These are phyloP conservation scores for Linum usitatissimum DNA, from an alignment of 345 rosid genomes.

Conservation along the genomic window DNA sequence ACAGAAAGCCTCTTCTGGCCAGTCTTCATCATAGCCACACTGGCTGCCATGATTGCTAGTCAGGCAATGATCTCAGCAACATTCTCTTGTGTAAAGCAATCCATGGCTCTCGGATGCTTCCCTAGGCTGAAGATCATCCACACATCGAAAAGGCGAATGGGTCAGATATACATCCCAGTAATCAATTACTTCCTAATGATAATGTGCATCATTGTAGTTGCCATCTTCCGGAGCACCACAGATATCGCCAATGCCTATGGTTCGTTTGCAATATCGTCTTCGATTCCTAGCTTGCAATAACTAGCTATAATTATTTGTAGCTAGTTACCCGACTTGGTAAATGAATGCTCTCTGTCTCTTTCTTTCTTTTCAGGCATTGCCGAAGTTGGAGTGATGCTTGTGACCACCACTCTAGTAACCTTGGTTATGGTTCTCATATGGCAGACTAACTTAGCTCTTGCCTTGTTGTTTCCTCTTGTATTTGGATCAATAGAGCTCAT, in stretches of 20 bases:
- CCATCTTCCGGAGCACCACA: conserved; percentile 74
- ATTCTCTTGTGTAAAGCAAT: conserved; percentile 86
- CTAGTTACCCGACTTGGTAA: background rate
- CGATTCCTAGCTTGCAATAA: background rate
- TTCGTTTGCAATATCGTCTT: conserved; percentile 15
- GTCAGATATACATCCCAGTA: conserved; percentile 85
- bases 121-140: conserved; percentile 92
- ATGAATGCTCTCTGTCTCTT: background rate
- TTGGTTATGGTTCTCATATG: conserved; percentile 92
- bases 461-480: conserved; percentile 61
- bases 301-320: no score
- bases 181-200: conserved; percentile 90
- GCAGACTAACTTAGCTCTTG: conserved; percentile 78
- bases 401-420: conserved; percentile 74
- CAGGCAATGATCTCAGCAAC: conserved; percentile 99
- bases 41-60: conserved; percentile 95
- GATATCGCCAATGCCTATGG: conserved; percentile 99
- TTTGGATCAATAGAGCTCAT: conserved; percentile 76
- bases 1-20: conserved; percentile 88
- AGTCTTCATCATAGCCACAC: conserved; percentile 64
- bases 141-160: conserved; percentile 74
- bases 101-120: conserved; percentile 98
- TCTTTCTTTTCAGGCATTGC: conserved; percentile 59
- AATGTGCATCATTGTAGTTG: conserved; percentile 80
- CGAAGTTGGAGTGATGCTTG: conserved; percentile 95